phyloP scores from a whole-genome alignment of 495 filamentous ascomycete species.

The Xylaria venustula region DNA sequence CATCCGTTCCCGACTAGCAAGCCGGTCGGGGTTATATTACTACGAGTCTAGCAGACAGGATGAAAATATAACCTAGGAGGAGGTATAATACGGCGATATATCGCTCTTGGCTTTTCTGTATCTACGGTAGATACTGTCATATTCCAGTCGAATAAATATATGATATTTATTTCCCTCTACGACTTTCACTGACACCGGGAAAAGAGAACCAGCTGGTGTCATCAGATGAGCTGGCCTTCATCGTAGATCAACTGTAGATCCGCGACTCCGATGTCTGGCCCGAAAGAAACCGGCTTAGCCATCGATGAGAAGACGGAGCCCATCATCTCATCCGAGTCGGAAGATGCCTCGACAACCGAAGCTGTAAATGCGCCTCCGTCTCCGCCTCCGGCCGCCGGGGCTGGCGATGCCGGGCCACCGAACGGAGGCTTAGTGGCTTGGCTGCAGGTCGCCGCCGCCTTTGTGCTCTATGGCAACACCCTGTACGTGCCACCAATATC shows the following conservation, averaged over 20 bases:
- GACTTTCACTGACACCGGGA: no score
- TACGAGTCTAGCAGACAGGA: background rate
- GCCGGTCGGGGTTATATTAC: constrained; percentile 14
- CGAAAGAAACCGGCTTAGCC: background rate
- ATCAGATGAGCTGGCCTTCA: background rate
- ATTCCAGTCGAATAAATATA: no score
- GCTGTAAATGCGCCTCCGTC: background rate
- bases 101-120: background rate
- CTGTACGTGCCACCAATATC: background rate
- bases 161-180: no score
- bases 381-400: background rate
- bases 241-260: background rate
- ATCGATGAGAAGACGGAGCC: background rate
- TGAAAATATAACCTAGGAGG: no score
- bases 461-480: constrained; percentile 25
- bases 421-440: constrained; percentile 30
- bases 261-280: background rate
- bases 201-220: background rate
- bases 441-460: constrained; percentile 26
- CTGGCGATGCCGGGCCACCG: constrained; percentile 11
- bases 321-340: background rate
- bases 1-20: background rate
- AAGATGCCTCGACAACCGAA: background rate
- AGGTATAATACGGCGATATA: no score
- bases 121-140: no score